These are phyloP conservation scores for Oidiodendron maius DNA, from an alignment of 495 filamentous ascomycete genomes.

Conservation along the genomic window DNA sequence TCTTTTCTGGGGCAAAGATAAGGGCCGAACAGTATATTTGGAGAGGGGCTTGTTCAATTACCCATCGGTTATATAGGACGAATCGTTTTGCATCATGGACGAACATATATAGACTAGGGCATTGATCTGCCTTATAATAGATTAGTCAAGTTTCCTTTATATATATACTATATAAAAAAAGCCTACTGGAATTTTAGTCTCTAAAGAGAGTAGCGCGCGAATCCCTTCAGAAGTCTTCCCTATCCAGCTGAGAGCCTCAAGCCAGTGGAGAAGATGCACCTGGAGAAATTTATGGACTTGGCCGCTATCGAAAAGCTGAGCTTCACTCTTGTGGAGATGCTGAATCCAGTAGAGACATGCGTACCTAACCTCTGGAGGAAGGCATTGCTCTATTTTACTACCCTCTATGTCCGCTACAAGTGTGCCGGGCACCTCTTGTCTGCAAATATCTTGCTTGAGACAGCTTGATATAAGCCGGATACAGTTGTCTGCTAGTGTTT, in stretches of 20 bases:
- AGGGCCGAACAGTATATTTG: conserved; percentile 28
- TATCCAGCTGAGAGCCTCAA: conserved; percentile 6
- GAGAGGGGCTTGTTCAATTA: conserved; percentile 22
- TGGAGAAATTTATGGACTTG: conserved; percentile 2
- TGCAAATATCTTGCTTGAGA: conserved; percentile 35
- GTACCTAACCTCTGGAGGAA: conserved; percentile 25
- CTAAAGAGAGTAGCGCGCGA: conserved; percentile 3
- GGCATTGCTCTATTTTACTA: neutral
- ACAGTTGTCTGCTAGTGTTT: conserved; percentile 27
- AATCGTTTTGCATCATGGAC: conserved; percentile 31
- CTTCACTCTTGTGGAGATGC: conserved; percentile 4
- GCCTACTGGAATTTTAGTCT: conserved; percentile 1
- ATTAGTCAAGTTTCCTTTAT: neutral
- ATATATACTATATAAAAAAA: neutral
- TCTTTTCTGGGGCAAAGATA: too few species aligned
- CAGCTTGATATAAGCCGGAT: conserved; percentile 26
- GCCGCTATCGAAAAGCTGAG: neutral
- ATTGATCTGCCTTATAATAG: neutral
- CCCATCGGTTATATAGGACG: conserved; percentile 19
- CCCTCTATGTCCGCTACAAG: conserved; percentile 17
- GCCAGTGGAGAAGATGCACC: conserved; percentile 2
- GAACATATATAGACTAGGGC: conserved; percentile 12
- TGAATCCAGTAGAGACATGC: too few species aligned
- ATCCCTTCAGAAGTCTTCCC: conserved; percentile 3
- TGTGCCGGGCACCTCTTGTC: conserved; percentile 23